Evolutionary conservation across 768 basidiomycete genomes (phyloP).

Genomic region (Amylocystis lapponica): DNA sequence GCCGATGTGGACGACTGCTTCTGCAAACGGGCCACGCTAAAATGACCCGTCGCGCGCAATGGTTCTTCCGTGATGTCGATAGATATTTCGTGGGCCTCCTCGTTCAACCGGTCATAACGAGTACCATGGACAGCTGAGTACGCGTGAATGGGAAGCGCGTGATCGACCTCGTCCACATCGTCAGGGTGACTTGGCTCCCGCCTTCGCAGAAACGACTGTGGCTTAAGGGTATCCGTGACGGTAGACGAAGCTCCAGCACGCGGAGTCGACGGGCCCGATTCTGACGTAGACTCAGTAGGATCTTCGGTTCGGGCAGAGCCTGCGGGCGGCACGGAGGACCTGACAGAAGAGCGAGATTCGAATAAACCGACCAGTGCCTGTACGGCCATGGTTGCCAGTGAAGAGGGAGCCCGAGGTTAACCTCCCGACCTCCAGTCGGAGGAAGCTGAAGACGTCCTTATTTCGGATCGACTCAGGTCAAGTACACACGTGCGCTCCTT

Average conservation of each 20-base stretch:
- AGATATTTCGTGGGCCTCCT: not conserved
- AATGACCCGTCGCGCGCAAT: not conserved
- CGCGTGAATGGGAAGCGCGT: too few species aligned
- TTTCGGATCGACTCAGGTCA: not conserved
- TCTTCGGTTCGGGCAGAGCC: too few species aligned
- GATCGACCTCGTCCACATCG: slow-evolving; percentile 12
- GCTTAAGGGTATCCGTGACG: not conserved
- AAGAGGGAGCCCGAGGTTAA: too few species aligned
- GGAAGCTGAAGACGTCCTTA: too few species aligned
- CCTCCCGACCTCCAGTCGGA: too few species aligned
- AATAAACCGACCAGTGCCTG: slow-evolving; percentile 23
- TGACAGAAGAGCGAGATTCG: slow-evolving; percentile 14
- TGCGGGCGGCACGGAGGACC: not conserved
- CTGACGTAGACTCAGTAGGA: too few species aligned
- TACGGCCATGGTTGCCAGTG: slow-evolving; percentile 21
- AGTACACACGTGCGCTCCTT: not conserved
- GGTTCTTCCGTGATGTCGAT: slow-evolving; percentile 14
- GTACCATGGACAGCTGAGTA: too few species aligned
- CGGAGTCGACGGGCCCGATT: too few species aligned
- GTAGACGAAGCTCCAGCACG: too few species aligned
- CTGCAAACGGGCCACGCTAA: too few species aligned
- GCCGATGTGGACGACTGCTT: too few species aligned
- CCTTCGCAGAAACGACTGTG: slow-evolving; percentile 17
- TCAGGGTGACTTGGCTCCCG: slow-evolving; percentile 12
- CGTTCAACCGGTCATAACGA: too few species aligned